Evolutionary conservation across 1,139 yeast genomes (phyloP), one percentile per base, ranked within the genome.

Genomic region (Zhuliangozyma parablackwelliae): DNA sequence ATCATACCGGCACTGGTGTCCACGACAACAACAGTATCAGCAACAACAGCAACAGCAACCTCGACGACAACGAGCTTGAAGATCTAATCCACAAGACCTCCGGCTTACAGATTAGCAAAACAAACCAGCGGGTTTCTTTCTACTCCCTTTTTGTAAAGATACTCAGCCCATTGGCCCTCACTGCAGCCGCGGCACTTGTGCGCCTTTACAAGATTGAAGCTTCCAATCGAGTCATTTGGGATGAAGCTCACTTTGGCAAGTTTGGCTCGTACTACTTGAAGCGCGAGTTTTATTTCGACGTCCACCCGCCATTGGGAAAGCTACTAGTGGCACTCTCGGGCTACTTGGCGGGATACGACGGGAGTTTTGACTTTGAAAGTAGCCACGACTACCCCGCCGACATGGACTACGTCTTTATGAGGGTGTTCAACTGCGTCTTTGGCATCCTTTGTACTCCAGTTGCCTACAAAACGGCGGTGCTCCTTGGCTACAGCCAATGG

Each of bases 161-260:
- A 34, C 37, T 63, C 4, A 57, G 59, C 39, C 74, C 75, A 6
- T 40, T 69, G 8, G 11, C 65, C 2, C 54, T 70, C 29, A 83
- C 94, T 0, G 60, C 69, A 0, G 33, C 83, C 3, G 80, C 95
- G 1, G 76, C 85, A 10, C 74, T 74, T 46, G 72, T 89, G 9
- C 74, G 97, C 38, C 68, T 87, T 32, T 76, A 82, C 50, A 69
- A 71, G 27, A 84, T 92, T 37, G 85, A 80, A 39, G 69, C 65
- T 25, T 69, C 84, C 29, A 63, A 75, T 37, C 61, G 68, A 29
- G 97, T 94, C 9, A 82, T 89, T 7, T 92, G 99, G 99, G 98
- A 90, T 61, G 96, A 88, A 56, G 96, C 96, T 7, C 96, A 87
- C 65, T 85, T 85, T 62, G 84, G 82, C 10, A 77, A 78, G 49